Evolutionary conservation across 140 eudicot genomes (phyloP).

Genomic region (Oenanthe javanica): DNA sequence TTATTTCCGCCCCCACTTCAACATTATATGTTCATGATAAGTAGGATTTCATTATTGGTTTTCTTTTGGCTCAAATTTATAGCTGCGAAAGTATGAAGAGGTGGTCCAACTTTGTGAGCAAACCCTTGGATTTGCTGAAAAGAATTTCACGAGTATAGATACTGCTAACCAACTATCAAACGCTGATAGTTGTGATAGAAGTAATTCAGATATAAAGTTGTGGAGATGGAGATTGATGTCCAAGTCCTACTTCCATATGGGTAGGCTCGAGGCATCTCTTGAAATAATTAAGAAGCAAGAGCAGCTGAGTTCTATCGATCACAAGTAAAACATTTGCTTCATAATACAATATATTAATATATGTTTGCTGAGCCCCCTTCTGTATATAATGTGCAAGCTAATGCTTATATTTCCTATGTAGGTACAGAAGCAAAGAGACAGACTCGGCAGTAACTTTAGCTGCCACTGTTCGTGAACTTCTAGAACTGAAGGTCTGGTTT

Average conservation of each 20-base stretch:
- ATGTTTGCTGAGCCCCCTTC: background rate
- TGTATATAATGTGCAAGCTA: conserved; percentile 2
- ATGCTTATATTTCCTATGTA: conserved; percentile 14
- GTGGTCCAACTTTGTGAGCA: conserved; percentile 76
- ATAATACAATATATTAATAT: conserved; percentile 1
- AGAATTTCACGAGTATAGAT: conserved; percentile 35
- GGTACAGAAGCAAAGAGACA: conserved; percentile 23
- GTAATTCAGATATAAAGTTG: conserved; percentile 24
- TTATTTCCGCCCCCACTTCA: background rate
- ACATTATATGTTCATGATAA: background rate
- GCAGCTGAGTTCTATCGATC: conserved; percentile 24
- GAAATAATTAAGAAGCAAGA: conserved; percentile 52
- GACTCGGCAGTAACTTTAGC: conserved; percentile 43
- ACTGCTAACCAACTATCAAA: conserved; percentile 14
- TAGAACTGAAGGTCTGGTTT: conserved; percentile 57
- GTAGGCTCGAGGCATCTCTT: conserved; percentile 80
- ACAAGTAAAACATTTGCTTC: conserved; percentile 30
- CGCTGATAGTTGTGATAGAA: conserved; percentile 20
- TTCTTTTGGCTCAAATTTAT: conserved; percentile 22
- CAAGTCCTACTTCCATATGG: conserved; percentile 64
- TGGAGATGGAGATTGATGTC: conserved; percentile 80
- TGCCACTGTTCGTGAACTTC: conserved; percentile 66
- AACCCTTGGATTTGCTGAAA: conserved; percentile 64
- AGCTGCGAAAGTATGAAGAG: conserved; percentile 75
- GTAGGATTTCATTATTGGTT: conserved; percentile 9